Percentiles rank a stretch among this genome's conserved stretches.
phyloP scores from a whole-genome alignment of 1,139 yeast species.

The Chernovozyma aurita region DNA sequence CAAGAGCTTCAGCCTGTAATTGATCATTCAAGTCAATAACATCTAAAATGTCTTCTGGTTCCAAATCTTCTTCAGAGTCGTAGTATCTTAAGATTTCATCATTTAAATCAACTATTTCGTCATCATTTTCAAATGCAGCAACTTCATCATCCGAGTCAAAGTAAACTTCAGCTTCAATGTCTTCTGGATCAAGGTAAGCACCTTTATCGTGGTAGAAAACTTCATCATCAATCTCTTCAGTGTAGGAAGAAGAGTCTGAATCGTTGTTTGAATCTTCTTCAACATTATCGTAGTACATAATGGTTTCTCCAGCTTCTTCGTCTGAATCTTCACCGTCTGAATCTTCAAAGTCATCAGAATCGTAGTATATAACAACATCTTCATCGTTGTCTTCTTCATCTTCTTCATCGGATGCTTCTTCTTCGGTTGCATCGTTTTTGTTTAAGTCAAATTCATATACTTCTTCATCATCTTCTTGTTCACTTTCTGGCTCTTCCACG shows the following conservation, averaged over 20 bases:
- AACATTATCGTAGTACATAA: conserved; percentile 8
- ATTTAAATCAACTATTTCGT: conserved; percentile 31
- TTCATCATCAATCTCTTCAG: conserved; percentile 8
- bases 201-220: conserved; percentile 4
- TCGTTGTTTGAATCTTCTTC: conserved; percentile 3
- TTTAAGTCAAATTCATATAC: conserved; percentile 15
- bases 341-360: conserved; percentile 3
- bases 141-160: conserved; percentile 10
- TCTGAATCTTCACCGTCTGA: conserved; percentile 8
- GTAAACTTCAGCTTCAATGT: conserved; percentile 13
- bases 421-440: conserved; percentile 11
- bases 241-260: conserved; percentile 7
- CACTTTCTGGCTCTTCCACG: conserved; percentile 39
- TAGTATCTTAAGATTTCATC: conserved; percentile 38
- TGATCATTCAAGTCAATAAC: conserved; percentile 33
- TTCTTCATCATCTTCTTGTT: conserved; percentile 18
- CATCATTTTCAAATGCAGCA: conserved; percentile 9
- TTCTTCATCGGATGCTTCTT: conserved; percentile 12
- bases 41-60: conserved; percentile 31
- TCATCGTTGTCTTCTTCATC: conserved; percentile 10
- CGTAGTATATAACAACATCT: conserved; percentile 7
- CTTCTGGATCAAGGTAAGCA: conserved; percentile 4
- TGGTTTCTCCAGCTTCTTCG: conserved; percentile 9
- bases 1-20: conserved; percentile 30
- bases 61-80: conserved; percentile 24